Base-by-base conservation (phyloP, 1,284 basidiomycete species). In the Boletellus deceptivus region DNA sequence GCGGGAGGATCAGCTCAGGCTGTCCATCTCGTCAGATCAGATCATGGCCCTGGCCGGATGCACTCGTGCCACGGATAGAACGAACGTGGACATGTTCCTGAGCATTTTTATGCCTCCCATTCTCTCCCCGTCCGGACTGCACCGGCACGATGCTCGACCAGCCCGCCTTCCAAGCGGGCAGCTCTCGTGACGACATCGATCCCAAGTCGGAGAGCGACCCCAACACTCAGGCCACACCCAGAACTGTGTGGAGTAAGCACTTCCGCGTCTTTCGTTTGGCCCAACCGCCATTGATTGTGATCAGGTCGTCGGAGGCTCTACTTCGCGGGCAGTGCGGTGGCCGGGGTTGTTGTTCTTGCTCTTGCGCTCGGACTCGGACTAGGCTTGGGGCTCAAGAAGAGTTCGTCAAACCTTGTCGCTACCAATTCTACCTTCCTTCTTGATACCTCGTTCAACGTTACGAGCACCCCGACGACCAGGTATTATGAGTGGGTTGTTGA, bases 401-500 rank as follows among this genome's bases (percentile, higher is more conserved):
- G 20, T 33, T 49, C 43, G 10, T 47, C 55, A n/a, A 55, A 41
- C 38, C 46, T 41, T 37, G 53, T 63, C 43, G 46, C 51, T 5
- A 68, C 65, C 22, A 66, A 66, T 38, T 61, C 68, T n/a, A 58
- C 60, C 22, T 66, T 68, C 44, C 42, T 68, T 45, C 63, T 66
- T 29, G 65, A 70, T 36, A 38, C 59, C 10, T 57, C 55, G 0
- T 70, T 66, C 29, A 45, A 54, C n/a, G 37, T 70, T 46, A 59
- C 65, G n/a, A 59, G 33, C 31, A 54, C 53, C 3, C 47, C 68
- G 13, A 70, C 62, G 27, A 66, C 67, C 5, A 60, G 64, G 37
- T 70, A 66, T 42, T 59, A 64, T 29, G 65, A 66, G 41, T 66
- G 68, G 67, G 53, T 61, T 20, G 53, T 66, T 18, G 62, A 63